Evolutionary conservation across 1,284 basidiomycete species (phyloP).

Genomic region (Pseudozyma thailandica): DNA sequence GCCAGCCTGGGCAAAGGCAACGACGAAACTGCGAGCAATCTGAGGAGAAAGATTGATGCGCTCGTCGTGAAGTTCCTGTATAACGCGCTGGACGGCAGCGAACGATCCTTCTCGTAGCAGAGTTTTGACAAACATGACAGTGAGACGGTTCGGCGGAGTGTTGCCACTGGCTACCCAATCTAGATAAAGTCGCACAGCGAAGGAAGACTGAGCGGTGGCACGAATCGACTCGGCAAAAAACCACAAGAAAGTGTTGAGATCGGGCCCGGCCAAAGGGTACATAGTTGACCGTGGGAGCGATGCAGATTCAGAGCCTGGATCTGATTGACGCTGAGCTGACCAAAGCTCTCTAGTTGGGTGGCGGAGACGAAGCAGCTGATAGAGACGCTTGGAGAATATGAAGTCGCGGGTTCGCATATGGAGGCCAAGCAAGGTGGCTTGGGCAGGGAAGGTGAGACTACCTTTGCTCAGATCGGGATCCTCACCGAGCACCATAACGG

Average conservation of each 20-base stretch:
- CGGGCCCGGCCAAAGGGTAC: constrained; percentile 25
- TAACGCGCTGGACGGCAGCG: constrained; percentile 22
- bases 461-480: constrained; percentile 34
- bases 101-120: constrained; percentile 22
- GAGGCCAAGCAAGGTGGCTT: constrained; percentile 41
- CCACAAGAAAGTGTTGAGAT: constrained; percentile 33
- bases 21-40: constrained; percentile 32
- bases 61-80: constrained; percentile 28
- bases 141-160: constrained; percentile 16
- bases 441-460: constrained; percentile 17
- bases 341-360: constrained; percentile 25
- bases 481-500: constrained; percentile 18
- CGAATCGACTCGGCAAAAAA: constrained; percentile 30
- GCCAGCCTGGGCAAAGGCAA: constrained; percentile 38
- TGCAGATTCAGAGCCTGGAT: neutral
- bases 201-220: constrained; percentile 5
- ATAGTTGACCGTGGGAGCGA: constrained; percentile 13
- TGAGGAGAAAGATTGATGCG: constrained; percentile 17
- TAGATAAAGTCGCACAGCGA: constrained; percentile 40
- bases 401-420: constrained; percentile 39
- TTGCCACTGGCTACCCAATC: constrained; percentile 49
- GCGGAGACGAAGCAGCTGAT: constrained; percentile 31
- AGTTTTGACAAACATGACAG: constrained; percentile 19
- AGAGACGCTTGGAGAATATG: constrained; percentile 34
- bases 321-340: constrained; percentile 11